Conservation (phyloP, 2,329 filamentous ascomycete species). For the Xylariaceae sp. region DNA sequence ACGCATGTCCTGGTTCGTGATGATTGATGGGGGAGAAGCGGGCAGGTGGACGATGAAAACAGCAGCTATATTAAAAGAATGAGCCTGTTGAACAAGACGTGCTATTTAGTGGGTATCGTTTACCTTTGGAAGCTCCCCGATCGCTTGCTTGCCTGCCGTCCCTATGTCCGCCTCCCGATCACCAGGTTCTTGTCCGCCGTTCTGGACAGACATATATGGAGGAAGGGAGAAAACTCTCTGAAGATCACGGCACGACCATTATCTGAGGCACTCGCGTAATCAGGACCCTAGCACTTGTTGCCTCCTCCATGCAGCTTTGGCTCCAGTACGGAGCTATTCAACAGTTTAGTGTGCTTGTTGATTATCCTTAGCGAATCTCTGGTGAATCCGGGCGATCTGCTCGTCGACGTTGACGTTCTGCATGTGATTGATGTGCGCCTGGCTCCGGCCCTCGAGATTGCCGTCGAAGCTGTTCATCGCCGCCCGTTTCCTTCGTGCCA, state of each 20-base stretch:
- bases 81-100: constrained; percentile 29
- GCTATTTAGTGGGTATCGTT: constrained; percentile 30
- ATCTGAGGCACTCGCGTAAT: too few species aligned
- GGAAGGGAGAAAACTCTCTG: too few species aligned
- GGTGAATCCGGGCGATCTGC: constrained; percentile 71
- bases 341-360: constrained; percentile 25
- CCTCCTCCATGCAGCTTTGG: constrained; percentile 1
- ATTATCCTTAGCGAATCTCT: constrained; percentile 52
- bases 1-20: neutral
- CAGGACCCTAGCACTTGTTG: neutral
- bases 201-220: too few species aligned
- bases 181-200: neutral
- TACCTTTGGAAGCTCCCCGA: constrained; percentile 28
- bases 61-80: constrained; percentile 30
- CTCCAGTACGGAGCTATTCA: neutral
- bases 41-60: neutral
- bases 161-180: neutral
- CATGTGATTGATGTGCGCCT: constrained; percentile 58
- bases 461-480: constrained; percentile 69
- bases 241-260: too few species aligned
- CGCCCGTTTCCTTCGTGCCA: constrained; percentile 74
- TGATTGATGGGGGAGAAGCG: constrained; percentile 14
- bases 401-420: constrained; percentile 80
- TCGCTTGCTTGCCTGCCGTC: neutral
- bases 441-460: constrained; percentile 60